These are phyloP conservation scores for Apium graveolens DNA, from an alignment of 129 eudicot species.

Conservation along the genomic window DNA sequence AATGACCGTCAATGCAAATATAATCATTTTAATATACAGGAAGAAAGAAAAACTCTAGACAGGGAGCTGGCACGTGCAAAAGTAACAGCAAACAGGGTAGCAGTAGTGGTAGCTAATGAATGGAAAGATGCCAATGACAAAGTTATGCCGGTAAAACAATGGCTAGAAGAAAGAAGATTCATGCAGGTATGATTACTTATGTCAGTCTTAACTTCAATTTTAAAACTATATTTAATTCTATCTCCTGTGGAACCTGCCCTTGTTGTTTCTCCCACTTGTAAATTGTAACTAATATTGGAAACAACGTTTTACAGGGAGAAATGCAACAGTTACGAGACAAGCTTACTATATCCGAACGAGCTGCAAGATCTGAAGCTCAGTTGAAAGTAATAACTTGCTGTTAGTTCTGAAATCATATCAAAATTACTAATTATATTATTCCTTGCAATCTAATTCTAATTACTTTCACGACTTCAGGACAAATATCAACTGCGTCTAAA, in stretches of 20 bases:
- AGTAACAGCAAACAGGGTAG: slow-evolving; percentile 95
- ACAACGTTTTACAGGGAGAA: slow-evolving; percentile 53
- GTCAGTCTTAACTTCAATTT: background rate
- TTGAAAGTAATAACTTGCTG: slow-evolving; percentile 44
- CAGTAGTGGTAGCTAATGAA: slow-evolving; percentile 90
- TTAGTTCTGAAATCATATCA: background rate
- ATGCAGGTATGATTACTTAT: slow-evolving; percentile 50
- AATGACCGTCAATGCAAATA: background rate
- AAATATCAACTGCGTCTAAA: slow-evolving; percentile 69
- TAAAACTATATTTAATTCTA: background rate
- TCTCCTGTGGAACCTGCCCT: background rate
- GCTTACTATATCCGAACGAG: slow-evolving; percentile 65
- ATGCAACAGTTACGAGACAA: slow-evolving; percentile 87
- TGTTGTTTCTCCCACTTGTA: slow-evolving; percentile 21
- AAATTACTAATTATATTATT: background rate
- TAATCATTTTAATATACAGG: slow-evolving; percentile 2
- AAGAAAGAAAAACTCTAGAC: slow-evolving; percentile 80
- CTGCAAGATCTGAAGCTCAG: slow-evolving; percentile 87
- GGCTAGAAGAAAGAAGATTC: slow-evolving; percentile 95
- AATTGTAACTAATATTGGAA: slow-evolving; percentile 8
- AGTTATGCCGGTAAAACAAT: slow-evolving; percentile 96
- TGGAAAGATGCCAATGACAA: slow-evolving; percentile 95
- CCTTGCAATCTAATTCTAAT: background rate
- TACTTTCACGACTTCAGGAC: slow-evolving; percentile 38
- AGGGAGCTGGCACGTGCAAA: slow-evolving; percentile 92